A percentile compares a stretch with the other conserved stretches of the same genome.
Evolutionary conservation across 768 basidiomycete genomes (phyloP).

Genomic region (Dioszegia hungarica): DNA sequence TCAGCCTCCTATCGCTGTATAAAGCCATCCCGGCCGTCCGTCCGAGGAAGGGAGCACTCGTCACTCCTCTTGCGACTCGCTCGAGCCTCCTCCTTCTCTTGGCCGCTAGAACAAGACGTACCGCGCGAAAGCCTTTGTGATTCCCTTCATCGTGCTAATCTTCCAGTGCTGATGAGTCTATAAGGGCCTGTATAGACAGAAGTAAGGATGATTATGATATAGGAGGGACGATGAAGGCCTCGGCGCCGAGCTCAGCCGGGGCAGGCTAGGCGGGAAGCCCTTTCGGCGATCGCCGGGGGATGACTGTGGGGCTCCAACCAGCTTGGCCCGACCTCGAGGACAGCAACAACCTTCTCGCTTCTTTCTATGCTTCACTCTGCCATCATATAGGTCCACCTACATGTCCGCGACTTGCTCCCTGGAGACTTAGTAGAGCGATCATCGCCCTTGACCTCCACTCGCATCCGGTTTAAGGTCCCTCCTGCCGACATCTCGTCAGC

Average conservation of each 20-base stretch:
- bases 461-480: too few relatives aligned
- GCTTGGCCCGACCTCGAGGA: neutral
- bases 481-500: neutral
- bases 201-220: neutral
- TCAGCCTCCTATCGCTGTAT: neutral
- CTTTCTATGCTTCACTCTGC: neutral
- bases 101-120: constrained; percentile 46
- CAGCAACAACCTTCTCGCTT: too few relatives aligned
- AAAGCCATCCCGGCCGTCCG: neutral
- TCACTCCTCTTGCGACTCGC: too few relatives aligned
- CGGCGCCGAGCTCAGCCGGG: neutral
- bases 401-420: too few relatives aligned
- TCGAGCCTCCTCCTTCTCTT: neutral
- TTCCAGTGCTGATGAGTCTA: neutral
- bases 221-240: neutral
- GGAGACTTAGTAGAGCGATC: too few relatives aligned
- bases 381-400: too few relatives aligned
- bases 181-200: neutral
- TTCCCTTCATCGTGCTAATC: constrained; percentile 66
- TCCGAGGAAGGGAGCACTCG: too few relatives aligned
- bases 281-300: constrained; percentile 1
- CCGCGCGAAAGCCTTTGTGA: constrained; percentile 73
- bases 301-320: neutral
- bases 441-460: too few relatives aligned
- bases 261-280: neutral